Conservation (phyloP, 2,329 filamentous ascomycete species). For the Aspergillus pseudonomiae region DNA sequence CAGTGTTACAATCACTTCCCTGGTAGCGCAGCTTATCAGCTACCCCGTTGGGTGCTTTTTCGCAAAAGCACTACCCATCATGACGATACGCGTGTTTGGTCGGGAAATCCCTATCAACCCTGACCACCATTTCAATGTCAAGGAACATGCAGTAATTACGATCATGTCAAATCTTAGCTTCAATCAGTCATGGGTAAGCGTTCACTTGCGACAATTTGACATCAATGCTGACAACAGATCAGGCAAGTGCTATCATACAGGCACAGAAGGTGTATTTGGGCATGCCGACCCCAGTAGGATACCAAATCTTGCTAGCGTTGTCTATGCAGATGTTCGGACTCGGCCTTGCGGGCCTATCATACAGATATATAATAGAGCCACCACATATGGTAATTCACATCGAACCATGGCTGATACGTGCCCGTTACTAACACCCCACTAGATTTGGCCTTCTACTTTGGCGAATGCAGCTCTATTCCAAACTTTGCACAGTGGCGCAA, state of each 20-base stretch:
- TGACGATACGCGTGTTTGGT: conserved; percentile 24
- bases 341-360: conserved; percentile 41
- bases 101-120: conserved; percentile 40
- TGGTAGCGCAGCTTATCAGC: conserved; percentile 49
- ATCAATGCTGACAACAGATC: conserved; percentile 23
- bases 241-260: conserved; percentile 48
- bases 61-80: conserved; percentile 44
- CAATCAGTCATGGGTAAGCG: conserved; percentile 33
- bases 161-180: conserved; percentile 54
- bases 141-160: conserved; percentile 50
- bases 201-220: background rate
- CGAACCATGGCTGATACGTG: background rate
- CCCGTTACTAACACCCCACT: background rate
- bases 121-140: conserved; percentile 50
- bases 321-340: conserved; percentile 44
- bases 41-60: conserved; percentile 46
- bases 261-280: conserved; percentile 43
- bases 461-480: conserved; percentile 38
- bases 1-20: conserved; percentile 47
- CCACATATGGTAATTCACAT: conserved; percentile 31
- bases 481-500: conserved; percentile 38
- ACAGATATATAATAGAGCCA: conserved; percentile 41
- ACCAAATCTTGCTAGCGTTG: conserved; percentile 40
- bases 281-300: conserved; percentile 39
- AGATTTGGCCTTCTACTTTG: conserved; percentile 41